Conservation (phyloP, 257 asterid genomes). For the Solanum rostratum region DNA sequence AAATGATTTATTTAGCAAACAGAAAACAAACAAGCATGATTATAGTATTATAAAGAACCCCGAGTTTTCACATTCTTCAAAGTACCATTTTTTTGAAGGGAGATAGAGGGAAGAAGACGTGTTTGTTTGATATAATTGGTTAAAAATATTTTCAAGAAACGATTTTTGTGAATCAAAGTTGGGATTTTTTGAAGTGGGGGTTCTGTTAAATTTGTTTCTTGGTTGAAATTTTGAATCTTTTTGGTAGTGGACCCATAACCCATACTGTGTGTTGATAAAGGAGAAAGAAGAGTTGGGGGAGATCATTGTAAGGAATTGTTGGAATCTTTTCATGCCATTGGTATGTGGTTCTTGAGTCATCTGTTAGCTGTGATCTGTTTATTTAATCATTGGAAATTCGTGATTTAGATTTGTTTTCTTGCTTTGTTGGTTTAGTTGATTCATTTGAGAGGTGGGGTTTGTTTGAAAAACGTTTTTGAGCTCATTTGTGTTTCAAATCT, state of each 20-base stretch:
- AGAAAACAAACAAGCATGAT: not conserved
- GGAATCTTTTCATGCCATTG: not conserved
- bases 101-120: not conserved
- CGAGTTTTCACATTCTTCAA: conserved; percentile 6
- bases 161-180: not conserved
- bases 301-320: not conserved
- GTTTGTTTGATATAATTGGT: not conserved
- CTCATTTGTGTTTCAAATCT: not conserved
- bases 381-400: not conserved
- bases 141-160: not conserved
- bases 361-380: not conserved
- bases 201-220: not conserved
- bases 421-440: not conserved
- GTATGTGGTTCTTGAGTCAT: not conserved
- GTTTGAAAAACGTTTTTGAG: not conserved
- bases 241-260: not conserved
- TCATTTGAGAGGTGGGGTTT: not conserved
- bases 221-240: not conserved
- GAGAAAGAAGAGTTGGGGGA: not conserved
- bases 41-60: not conserved
- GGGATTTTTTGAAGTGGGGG: not conserved
- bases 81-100: not conserved
- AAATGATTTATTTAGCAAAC: not conserved
- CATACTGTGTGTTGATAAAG: not conserved
- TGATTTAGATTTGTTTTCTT: not conserved